These are phyloP conservation scores for Rhododendron kiyosumense DNA, from an alignment of 148 eudicot genomes.

Conservation along the genomic window DNA sequence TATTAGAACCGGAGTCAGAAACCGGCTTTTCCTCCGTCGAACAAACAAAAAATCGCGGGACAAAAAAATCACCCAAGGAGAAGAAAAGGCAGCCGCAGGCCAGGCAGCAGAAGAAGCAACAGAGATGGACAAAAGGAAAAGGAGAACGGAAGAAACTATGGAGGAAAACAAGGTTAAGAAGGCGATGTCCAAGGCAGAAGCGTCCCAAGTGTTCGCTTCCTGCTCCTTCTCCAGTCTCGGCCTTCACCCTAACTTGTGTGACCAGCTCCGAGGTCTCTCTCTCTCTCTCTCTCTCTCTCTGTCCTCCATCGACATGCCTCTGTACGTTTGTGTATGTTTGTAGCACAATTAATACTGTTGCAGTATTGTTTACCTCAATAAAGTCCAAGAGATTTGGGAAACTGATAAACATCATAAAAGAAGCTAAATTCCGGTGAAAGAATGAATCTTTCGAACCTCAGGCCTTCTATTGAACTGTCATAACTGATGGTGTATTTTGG, in stretches of 20 bases:
- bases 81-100: background rate
- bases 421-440: background rate
- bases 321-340: too few species aligned
- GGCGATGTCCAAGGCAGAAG: background rate
- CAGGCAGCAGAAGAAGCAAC: background rate
- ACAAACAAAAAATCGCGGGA: background rate
- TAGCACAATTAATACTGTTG: background rate
- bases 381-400: background rate
- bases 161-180: constrained; percentile 7
- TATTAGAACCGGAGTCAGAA: background rate
- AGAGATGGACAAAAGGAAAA: constrained; percentile 13
- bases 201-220: constrained; percentile 56
- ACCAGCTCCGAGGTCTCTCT: constrained; percentile 63
- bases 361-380: background rate
- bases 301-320: background rate
- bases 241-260: constrained; percentile 62
- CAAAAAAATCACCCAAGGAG: background rate
- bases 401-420: background rate
- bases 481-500: background rate
- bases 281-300: background rate
- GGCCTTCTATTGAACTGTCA: background rate
- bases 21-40: background rate
- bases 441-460: background rate
- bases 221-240: constrained; percentile 87
- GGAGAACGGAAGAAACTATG: constrained; percentile 10